Base-by-base conservation (phyloP, 1,139 yeast genomes). In the Diutina neorugosa region DNA sequence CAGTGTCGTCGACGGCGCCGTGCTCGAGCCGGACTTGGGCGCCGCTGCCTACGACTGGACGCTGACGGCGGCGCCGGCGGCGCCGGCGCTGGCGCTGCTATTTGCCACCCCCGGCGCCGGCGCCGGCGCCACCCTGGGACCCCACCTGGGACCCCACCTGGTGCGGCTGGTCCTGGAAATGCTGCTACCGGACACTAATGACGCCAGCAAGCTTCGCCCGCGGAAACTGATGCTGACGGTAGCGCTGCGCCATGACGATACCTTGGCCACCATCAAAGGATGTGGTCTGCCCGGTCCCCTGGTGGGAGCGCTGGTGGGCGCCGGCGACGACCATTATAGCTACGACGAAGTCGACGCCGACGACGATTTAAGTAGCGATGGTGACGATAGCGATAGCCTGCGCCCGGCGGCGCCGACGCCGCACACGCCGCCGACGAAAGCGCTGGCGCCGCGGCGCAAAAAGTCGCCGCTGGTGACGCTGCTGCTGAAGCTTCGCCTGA, bases 401-500 rank as follows among this genome's bases (percentile, higher is more conserved):
- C 48, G 31, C 12, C 16, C 48, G 18, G 27, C 12, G 46, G n/a
- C 31, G 27, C 27, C 31, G 19, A 23, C 40, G 20, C 37, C 40
- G 23, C n/a, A 23, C 19, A 16, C 21, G 19, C 34, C 27, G 9
- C 31, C 16, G 20, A n/a, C 48, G n/a, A 23, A 44, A 12, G 25
- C 16, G 46, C 16, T 27, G 31, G 19, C 34, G 18, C 21, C 12
- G 11, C 27, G 27, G 21, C 25, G 27, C 21, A 46, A 46, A 19
- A 46, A 46, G n/a, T 34, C 18, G 50, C 50, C 50, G n/a, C 50
- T 46, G 50, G 18, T 23, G 16, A 25, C 40, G 40, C 69, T 65
- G 2, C 59, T 73, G 61, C 65, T 78, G 0, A 74, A 73, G 54
- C 65, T 76, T 40, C 65, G 91, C 52, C 83, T 89, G 2, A 83